phyloP scores from a whole-genome alignment of 2,329 filamentous ascomycete species.

The Fusarium sp. region DNA sequence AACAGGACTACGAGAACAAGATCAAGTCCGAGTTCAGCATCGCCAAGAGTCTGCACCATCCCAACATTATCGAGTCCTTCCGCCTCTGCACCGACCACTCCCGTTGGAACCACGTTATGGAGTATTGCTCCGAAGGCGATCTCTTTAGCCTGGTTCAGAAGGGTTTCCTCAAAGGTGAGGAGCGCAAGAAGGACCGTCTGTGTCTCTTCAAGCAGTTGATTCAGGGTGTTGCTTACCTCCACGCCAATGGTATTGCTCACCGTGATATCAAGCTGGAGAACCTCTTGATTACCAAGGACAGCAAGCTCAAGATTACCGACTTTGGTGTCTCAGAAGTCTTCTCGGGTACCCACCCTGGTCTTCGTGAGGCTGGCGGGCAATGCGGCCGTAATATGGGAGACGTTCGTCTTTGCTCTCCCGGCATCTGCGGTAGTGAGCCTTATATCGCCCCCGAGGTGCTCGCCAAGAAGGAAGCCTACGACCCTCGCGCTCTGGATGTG shows the following conservation, averaged over 20 bases:
- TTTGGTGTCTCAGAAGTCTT: conserved; percentile 93
- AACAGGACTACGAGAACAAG: conserved; percentile 85
- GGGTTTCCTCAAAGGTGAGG: conserved; percentile 73
- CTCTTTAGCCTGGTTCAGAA: conserved; percentile 81
- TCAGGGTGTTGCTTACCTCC: conserved; percentile 84
- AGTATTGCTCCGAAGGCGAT: conserved; percentile 87
- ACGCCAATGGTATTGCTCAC: conserved; percentile 87
- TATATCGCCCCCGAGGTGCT: conserved; percentile 91
- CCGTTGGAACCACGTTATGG: conserved; percentile 93
- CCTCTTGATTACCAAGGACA: conserved; percentile 80
- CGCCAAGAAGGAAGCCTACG: conserved; percentile 72
- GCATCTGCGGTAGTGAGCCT: conserved; percentile 85
- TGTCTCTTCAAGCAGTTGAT: conserved; percentile 93
- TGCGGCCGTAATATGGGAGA: conserved; percentile 80
- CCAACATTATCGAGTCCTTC: conserved; percentile 86
- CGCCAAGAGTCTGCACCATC: conserved; percentile 85
- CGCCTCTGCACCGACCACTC: conserved; percentile 79
- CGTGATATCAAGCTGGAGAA: conserved; percentile 94
- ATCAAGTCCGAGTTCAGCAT: conserved; percentile 93
- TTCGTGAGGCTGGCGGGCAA: conserved; percentile 77
- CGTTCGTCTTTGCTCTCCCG: conserved; percentile 78
- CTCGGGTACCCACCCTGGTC: conserved; percentile 81
- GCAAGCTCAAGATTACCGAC: conserved; percentile 90
- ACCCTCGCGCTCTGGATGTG: conserved; percentile 84
- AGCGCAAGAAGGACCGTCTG: conserved; percentile 75